phyloP scores from a whole-genome alignment of 257 asterid species.

The Vinca minor region DNA sequence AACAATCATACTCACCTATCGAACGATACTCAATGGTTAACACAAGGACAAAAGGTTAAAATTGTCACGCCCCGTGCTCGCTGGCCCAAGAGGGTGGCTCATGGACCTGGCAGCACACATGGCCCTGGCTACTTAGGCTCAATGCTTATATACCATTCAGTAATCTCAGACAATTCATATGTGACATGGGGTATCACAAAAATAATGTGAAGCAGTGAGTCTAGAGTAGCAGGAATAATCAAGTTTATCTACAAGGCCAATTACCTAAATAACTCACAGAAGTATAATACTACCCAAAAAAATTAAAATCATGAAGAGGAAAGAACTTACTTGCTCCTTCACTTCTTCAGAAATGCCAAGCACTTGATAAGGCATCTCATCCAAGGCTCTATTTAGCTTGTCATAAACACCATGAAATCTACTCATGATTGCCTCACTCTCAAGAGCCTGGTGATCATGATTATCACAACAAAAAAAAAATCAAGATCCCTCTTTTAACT shows the following conservation, averaged over 20 bases:
- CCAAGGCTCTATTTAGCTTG: constrained; percentile 31
- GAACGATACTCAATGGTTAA: not conserved
- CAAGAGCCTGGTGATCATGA: constrained; percentile 36
- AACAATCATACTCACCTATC: not conserved
- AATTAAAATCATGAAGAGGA: not conserved
- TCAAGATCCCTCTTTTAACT: no score
- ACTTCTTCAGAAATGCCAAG: constrained; percentile 57
- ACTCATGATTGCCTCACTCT: constrained; percentile 43
- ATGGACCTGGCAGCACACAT: no score
- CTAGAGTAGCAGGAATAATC: not conserved
- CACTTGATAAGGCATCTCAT: constrained; percentile 35
- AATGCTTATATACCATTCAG: no score
- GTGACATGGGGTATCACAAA: no score
- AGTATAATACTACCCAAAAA: no score
- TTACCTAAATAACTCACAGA: not conserved
- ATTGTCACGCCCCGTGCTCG: no score
- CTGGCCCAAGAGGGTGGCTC: no score
- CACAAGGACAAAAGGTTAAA: no score
- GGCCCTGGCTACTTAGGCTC: no score
- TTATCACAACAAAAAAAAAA: not conserved
- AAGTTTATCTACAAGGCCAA: not conserved
- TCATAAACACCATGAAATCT: constrained; percentile 43
- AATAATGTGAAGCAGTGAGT: no score
- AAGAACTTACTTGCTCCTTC: constrained; percentile 38
- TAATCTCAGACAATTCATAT: no score